Percentiles rank a stretch among this genome's conserved stretches.
Conservation (phyloP, 2,329 filamentous ascomycete genomes). For the Xylariomycetidae sp. region DNA sequence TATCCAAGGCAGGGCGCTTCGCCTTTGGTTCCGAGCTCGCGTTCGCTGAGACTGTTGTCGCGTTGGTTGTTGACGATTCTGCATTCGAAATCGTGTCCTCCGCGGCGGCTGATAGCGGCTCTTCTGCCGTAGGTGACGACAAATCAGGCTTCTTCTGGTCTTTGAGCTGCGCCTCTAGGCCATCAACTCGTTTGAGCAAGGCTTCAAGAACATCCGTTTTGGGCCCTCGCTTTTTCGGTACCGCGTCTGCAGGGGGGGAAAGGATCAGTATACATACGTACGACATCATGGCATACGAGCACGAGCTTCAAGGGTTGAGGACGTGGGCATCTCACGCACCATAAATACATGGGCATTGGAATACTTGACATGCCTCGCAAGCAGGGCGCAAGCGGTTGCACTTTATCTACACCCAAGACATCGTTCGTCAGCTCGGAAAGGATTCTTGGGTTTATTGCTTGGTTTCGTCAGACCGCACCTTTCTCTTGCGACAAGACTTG, state of each 20-base stretch:
- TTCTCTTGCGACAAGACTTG: slow-evolving; percentile 89
- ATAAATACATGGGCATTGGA: slow-evolving; percentile 84
- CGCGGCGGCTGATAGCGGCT: slow-evolving; percentile 18
- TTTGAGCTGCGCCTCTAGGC: slow-evolving; percentile 74
- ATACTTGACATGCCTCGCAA: slow-evolving; percentile 85
- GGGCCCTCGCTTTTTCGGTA: slow-evolving; percentile 84
- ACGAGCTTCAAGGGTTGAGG: not conserved
- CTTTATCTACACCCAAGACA: slow-evolving; percentile 63
- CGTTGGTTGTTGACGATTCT: slow-evolving; percentile 16
- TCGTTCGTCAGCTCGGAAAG: slow-evolving; percentile 16
- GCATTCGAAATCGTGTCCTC: slow-evolving; percentile 21
- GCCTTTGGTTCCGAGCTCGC: slow-evolving; percentile 33
- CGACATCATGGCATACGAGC: no score
- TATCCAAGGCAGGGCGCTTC: slow-evolving; percentile 37
- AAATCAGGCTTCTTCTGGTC: slow-evolving; percentile 51
- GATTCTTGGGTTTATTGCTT: slow-evolving; percentile 4
- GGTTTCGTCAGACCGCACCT: slow-evolving; percentile 48
- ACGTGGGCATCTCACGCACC: slow-evolving; percentile 51
- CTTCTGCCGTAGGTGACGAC: slow-evolving; percentile 36
- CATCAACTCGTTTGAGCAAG: slow-evolving; percentile 78
- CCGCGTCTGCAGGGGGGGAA: slow-evolving; percentile 57
- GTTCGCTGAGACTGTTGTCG: slow-evolving; percentile 18
- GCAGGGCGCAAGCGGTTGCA: slow-evolving; percentile 81
- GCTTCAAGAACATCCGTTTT: slow-evolving; percentile 88
- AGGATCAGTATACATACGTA: slow-evolving; percentile 10